These are phyloP conservation scores for Pholiota microspora DNA, from an alignment of 768 basidiomycete genomes.

Conservation along the genomic window DNA sequence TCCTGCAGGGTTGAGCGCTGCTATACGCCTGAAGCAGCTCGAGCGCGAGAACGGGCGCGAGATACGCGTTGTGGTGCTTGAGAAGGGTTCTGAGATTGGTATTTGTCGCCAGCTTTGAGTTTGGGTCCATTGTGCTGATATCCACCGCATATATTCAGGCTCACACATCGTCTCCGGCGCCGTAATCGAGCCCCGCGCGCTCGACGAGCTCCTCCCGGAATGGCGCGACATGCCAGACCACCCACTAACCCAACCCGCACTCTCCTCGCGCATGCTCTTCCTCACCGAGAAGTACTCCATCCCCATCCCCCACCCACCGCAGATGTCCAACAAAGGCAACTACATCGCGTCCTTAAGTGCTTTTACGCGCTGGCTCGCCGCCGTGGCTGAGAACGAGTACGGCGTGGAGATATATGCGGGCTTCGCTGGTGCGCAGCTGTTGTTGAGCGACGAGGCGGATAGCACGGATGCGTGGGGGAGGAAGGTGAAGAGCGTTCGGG, in stretches of 20 bases:
- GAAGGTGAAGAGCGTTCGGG: slow-evolving; percentile 55
- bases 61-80: slow-evolving; percentile 88
- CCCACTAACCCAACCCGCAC: slow-evolving; percentile 80
- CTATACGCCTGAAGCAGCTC: slow-evolving; percentile 92
- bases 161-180: slow-evolving; percentile 95
- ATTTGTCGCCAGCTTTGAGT: too few relatives aligned
- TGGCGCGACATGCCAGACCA: slow-evolving; percentile 68
- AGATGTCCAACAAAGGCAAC: slow-evolving; percentile 94
- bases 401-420: slow-evolving; percentile 98
- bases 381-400: slow-evolving; percentile 71
- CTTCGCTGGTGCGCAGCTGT: slow-evolving; percentile 86
- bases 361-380: slow-evolving; percentile 86
- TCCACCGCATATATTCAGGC: slow-evolving; percentile 43
- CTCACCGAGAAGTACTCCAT: slow-evolving; percentile 67
- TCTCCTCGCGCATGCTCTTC: slow-evolving; percentile 80
- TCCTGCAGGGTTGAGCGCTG: slow-evolving; percentile 94
- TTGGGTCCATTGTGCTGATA: background rate
- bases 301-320: slow-evolving; percentile 93
- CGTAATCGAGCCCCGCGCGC: slow-evolving; percentile 88
- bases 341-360: slow-evolving; percentile 89
- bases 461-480: slow-evolving; percentile 37
- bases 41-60: slow-evolving; percentile 77
- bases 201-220: slow-evolving; percentile 87
- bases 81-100: slow-evolving; percentile 95
- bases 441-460: slow-evolving; percentile 59